A percentile compares a stretch with the other conserved stretches of the same genome.
These are phyloP conservation scores for Prunus davidiana DNA, from an alignment of 306 rosid species.

Conservation along the genomic window DNA sequence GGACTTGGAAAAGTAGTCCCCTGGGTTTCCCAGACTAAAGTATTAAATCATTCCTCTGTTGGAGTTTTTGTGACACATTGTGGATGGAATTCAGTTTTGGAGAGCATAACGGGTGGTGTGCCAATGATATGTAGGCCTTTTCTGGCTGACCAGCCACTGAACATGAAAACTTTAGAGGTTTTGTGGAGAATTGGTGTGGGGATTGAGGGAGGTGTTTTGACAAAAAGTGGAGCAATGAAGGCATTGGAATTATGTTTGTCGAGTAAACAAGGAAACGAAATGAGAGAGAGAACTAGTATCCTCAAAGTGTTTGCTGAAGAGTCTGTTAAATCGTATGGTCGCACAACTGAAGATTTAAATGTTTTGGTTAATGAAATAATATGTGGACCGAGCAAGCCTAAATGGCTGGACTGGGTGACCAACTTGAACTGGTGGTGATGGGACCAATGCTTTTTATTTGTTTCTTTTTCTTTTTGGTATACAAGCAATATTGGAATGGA, in stretches of 20 bases:
- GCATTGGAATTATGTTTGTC: conserved; percentile 21
- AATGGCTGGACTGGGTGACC: not conserved
- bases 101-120: conserved; percentile 52
- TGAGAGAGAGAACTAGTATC: conserved; percentile 28
- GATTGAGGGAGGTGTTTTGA: conserved; percentile 32
- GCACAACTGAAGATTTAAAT: conserved; percentile 26
- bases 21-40: conserved; percentile 60
- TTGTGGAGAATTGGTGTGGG: conserved; percentile 46
- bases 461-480: no score
- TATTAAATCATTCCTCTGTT: conserved; percentile 38
- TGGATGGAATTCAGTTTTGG: conserved; percentile 70
- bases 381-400: not conserved
- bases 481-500: no score
- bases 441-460: no score
- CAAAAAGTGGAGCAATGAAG: conserved; percentile 16
- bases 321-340: conserved; percentile 31
- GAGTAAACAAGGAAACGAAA: conserved; percentile 27
- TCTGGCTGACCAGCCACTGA: conserved; percentile 54
- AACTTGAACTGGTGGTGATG: no score
- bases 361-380: conserved; percentile 27
- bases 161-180: conserved; percentile 31
- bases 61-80: conserved; percentile 56
- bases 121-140: conserved; percentile 64
- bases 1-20: conserved; percentile 49
- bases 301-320: conserved; percentile 27